Evolutionary conservation across 148 eudicot species (phyloP).

Genomic region (Mesembryanthemum crystallinum): DNA sequence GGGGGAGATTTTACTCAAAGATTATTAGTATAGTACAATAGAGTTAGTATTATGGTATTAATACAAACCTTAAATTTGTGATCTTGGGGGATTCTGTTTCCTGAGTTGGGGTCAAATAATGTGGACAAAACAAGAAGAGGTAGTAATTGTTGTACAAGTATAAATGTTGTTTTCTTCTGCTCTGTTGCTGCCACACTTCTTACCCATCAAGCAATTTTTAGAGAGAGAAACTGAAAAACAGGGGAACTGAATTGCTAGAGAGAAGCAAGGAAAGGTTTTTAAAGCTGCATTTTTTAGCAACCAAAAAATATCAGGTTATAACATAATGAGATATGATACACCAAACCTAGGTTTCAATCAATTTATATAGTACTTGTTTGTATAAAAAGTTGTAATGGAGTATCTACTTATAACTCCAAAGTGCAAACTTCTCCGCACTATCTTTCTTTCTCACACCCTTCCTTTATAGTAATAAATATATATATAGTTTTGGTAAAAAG

Average conservation of each 20-base stretch:
- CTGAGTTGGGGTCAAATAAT: slow-evolving; percentile 10
- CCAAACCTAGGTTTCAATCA: background rate
- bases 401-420: no score
- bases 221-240: background rate
- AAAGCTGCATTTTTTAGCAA: background rate
- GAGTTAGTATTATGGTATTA: background rate
- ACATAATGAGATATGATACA: background rate
- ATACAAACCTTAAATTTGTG: slow-evolving; percentile 14
- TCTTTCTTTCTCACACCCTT: no score
- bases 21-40: no score
- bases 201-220: background rate
- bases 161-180: background rate
- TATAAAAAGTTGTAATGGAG: background rate
- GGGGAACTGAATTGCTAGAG: background rate
- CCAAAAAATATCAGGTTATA: no score
- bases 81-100: slow-evolving; percentile 9
- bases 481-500: no score
- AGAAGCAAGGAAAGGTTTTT: background rate
- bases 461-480: no score
- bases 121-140: background rate
- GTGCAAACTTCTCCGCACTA: no score
- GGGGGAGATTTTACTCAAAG: background rate
- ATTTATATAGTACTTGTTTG: slow-evolving; percentile 6
- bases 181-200: no score
- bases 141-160: background rate